Evolutionary conservation across 192 early-diverging fungal genomes (phyloP).

Genomic region (Helicostylum pulchrum): DNA sequence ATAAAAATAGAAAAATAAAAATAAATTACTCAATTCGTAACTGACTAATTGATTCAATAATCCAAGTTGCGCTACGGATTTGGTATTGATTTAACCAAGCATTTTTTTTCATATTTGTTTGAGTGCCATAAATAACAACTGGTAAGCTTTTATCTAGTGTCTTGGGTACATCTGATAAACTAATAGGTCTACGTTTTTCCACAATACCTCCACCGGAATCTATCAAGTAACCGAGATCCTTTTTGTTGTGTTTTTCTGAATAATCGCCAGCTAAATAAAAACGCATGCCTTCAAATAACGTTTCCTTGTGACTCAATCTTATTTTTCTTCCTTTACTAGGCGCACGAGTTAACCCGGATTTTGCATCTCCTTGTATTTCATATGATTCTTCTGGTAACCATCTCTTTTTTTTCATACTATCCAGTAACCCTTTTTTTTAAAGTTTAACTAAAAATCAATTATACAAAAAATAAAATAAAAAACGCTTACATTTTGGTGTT

Average conservation of each 20-base stretch:
- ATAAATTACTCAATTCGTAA: neutral
- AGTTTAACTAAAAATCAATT: neutral
- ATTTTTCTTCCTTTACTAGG: neutral
- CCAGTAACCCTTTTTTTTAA: neutral
- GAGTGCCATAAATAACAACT: neutral
- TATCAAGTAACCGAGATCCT: neutral
- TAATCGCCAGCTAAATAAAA: neutral
- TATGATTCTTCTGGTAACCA: neutral
- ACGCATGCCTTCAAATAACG: conserved; percentile 4
- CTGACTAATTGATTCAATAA: neutral
- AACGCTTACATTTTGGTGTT: neutral
- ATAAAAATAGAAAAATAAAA: conserved; percentile 1
- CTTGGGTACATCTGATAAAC: neutral
- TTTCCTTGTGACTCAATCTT: neutral
- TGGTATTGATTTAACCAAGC: neutral
- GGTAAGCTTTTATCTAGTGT: neutral
- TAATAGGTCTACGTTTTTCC: neutral
- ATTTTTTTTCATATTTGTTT: neutral
- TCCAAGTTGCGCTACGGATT: neutral
- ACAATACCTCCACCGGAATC: neutral
- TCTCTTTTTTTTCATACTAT: neutral
- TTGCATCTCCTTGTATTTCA: neutral
- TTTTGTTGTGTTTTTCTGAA: conserved; percentile 3
- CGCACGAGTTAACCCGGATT: neutral
- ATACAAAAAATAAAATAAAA: neutral